Percentiles rank a stretch among this genome's conserved stretches.
Evolutionary conservation across 768 basidiomycete species (phyloP).

Genomic region (Daedaleopsis nitida): DNA sequence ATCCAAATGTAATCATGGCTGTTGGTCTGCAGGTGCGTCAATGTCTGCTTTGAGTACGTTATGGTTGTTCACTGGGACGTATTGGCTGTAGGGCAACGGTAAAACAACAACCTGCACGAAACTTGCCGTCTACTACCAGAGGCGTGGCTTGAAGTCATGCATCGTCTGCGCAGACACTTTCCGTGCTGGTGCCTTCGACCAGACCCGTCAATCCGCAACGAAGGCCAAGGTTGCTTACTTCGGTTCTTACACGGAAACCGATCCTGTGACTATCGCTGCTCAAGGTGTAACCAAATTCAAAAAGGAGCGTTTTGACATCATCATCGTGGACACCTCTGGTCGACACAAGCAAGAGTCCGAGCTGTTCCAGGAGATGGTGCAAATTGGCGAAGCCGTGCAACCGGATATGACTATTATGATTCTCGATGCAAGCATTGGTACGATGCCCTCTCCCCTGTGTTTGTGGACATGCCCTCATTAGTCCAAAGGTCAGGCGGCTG

Average conservation of each 20-base stretch:
- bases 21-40: slow-evolving; percentile 85
- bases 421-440: slow-evolving; percentile 95
- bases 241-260: slow-evolving; percentile 98
- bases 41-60: background rate
- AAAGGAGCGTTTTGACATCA: slow-evolving; percentile 97
- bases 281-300: slow-evolving; percentile 97
- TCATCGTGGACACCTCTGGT: slow-evolving; percentile 98
- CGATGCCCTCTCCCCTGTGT: slow-evolving; percentile 8
- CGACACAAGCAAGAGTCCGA: slow-evolving; percentile 97
- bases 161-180: slow-evolving; percentile 99
- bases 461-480: background rate
- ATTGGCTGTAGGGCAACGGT: slow-evolving; percentile 75
- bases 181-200: slow-evolving; percentile 98
- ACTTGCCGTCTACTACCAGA: slow-evolving; percentile 96
- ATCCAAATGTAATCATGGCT: slow-evolving; percentile 94
- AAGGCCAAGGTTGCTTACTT: slow-evolving; percentile 99
- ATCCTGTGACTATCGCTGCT: slow-evolving; percentile 92
- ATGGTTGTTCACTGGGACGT: slow-evolving; percentile 2
- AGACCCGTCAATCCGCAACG: slow-evolving; percentile 97
- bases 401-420: slow-evolving; percentile 97
- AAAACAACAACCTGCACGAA: slow-evolving; percentile 99
- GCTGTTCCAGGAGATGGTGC: slow-evolving; percentile 96
- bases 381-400: slow-evolving; percentile 90
- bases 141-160: slow-evolving; percentile 93
- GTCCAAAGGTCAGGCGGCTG: slow-evolving; percentile 84